These are phyloP conservation scores for Hypholoma fasciculare DNA, from an alignment of 768 basidiomycete genomes.

Conservation along the genomic window DNA sequence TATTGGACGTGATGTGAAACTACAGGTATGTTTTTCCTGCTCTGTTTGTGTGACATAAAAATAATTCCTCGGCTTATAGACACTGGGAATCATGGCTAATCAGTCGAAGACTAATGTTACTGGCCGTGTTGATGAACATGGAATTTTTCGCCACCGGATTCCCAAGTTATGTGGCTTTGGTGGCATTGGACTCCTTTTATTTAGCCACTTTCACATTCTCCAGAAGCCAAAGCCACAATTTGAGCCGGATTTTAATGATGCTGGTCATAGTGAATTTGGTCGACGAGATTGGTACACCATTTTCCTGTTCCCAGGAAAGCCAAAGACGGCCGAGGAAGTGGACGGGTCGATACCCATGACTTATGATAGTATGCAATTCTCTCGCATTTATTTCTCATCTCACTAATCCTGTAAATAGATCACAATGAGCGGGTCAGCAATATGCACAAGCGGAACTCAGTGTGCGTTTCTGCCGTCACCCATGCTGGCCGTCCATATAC, in stretches of 20 bases:
- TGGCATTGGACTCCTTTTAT: conserved; percentile 25
- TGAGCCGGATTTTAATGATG: conserved; percentile 25
- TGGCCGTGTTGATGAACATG: conserved; percentile 31
- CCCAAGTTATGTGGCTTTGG: conserved; percentile 30
- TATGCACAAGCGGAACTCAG: neutral
- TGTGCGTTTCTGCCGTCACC: conserved; percentile 18
- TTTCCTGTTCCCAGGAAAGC: neutral
- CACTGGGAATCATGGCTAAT: conserved; percentile 23
- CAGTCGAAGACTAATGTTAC: conserved; percentile 30
- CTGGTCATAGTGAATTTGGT: conserved; percentile 24
- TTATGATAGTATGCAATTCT: neutral
- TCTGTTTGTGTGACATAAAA: neutral
- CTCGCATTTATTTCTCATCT: neutral
- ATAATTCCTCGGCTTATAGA: neutral
- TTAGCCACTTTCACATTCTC: conserved; percentile 29
- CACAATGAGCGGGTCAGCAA: neutral
- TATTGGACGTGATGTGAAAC: neutral
- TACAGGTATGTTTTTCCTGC: neutral
- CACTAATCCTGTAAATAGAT: neutral
- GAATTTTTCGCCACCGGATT: conserved; percentile 23
- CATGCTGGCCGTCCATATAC: conserved; percentile 29
- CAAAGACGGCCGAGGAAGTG: neutral
- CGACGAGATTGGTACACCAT: conserved; percentile 24
- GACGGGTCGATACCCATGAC: neutral
- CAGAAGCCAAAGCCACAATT: conserved; percentile 18